Base-by-base conservation (phyloP, 2,329 filamentous ascomycete genomes). In the Macrophomina phaseolina region DNA sequence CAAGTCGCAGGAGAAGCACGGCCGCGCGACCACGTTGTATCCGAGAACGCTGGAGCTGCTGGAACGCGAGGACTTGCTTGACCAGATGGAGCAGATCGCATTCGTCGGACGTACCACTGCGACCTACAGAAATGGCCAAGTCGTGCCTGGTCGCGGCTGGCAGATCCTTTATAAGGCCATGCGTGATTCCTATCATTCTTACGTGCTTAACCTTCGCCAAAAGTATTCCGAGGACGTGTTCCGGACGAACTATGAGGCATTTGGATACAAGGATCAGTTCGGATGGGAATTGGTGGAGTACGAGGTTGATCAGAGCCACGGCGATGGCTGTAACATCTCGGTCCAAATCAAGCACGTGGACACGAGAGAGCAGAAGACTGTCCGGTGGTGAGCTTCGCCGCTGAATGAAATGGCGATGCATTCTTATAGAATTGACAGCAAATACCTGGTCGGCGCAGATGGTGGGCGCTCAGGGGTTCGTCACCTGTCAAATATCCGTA, bases 381-480 rank as follows among this genome's bases (percentile, higher is more conserved):
- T 58, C 23, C 42, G 53, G 30, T 58, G 53, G 53, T 58, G 16
- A 30, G 53, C 30, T 28, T 16, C 16, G 14, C 4, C 8, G 9
- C 1, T 5, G 9, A 30, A 11, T 30, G 11, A 7, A 28, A 9
- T 28, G 28, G 23, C 5, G 18, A 3, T 23, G 36, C 2, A 42
- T 38, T 7, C 36, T 40, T 30, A 58, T n/a, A 23, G 1, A 0
- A 5, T 14, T 8, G 12, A 16, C 23, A 58, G 53, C 53, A 58
- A 58, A n/a, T 58, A 58, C 23, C n/a, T 58, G n/a, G 53, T 58
- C 14, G 53, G 53, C 28, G 53, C 53, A 3, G 53, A 58, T 32
- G 53, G 53, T 7, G 53, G 53, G 5, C 53, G 53, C 23, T 58
- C 53, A 14, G 30, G 42, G 36, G 18, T 58, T 23, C 53, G 53